phyloP scores from a whole-genome alignment of 2,329 filamentous ascomycete genomes.

The Colletotrichum sansevieriae region DNA sequence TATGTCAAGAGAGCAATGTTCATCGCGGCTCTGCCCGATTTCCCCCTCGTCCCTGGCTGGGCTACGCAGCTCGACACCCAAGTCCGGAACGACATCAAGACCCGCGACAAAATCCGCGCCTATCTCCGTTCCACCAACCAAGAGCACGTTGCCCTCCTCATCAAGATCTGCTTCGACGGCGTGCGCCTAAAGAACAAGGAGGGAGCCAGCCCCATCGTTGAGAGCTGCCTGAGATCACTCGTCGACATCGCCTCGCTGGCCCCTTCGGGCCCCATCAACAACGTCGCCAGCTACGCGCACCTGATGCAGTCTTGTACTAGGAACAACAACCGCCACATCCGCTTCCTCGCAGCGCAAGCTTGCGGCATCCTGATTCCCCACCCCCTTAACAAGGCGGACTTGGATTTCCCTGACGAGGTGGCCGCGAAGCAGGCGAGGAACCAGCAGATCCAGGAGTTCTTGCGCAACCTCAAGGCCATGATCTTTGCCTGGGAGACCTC shows the following conservation, averaged over 20 bases:
- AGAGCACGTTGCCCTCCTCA: constrained; percentile 56
- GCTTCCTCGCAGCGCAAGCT: constrained; percentile 75
- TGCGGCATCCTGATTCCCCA: constrained; percentile 85
- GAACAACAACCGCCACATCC: constrained; percentile 79
- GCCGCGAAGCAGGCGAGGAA: constrained; percentile 46
- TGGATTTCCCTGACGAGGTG: constrained; percentile 51
- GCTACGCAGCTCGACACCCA: constrained; percentile 81
- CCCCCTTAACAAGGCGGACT: constrained; percentile 52
- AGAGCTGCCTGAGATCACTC: constrained; percentile 65
- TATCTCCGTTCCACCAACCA: constrained; percentile 62
- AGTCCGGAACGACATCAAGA: constrained; percentile 76
- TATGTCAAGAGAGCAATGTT: constrained; percentile 73
- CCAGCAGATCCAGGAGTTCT: constrained; percentile 29
- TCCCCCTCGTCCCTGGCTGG: constrained; percentile 83
- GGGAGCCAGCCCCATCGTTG: constrained; percentile 51
- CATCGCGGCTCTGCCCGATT: constrained; percentile 61
- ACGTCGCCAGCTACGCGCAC: constrained; percentile 61
- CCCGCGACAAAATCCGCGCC: constrained; percentile 69
- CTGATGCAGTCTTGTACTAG: constrained; percentile 70
- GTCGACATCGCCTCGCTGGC: constrained; percentile 65
- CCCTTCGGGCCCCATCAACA: constrained; percentile 64
- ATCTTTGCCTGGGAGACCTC: constrained; percentile 58
- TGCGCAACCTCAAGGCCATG: constrained; percentile 55
- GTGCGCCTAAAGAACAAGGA: constrained; percentile 58
- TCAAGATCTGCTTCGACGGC: constrained; percentile 70